Percentiles rank a stretch among this genome's conserved stretches.
Evolutionary conservation across 1,139 yeast genomes (phyloP).

Genomic region (Nakaseomyces uthaithaninus): DNA sequence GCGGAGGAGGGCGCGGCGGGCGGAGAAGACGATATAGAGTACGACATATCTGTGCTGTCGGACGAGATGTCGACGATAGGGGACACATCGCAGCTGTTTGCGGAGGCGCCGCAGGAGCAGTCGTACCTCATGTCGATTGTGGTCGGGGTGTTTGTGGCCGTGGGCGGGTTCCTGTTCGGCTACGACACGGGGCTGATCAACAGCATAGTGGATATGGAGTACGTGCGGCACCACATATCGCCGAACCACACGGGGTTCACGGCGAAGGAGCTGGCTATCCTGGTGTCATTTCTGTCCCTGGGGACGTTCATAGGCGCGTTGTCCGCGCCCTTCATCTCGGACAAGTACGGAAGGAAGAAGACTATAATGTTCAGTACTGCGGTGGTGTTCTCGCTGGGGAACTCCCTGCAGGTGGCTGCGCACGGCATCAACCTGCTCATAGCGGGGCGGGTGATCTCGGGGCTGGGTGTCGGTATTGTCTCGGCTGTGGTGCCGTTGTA

Average conservation of each 20-base stretch:
- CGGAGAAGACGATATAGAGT: constrained; percentile 9
- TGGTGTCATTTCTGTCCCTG: constrained; percentile 61
- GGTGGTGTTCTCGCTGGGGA: constrained; percentile 42
- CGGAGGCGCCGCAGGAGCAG: constrained; percentile 35
- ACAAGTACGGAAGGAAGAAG: constrained; percentile 43
- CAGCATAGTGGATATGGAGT: constrained; percentile 61
- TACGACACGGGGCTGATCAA: constrained; percentile 78
- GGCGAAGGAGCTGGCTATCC: constrained; percentile 55
- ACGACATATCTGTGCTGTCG: constrained; percentile 10
- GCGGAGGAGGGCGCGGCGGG: constrained; percentile 3
- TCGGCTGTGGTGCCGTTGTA: constrained; percentile 56
- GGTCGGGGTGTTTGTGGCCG: constrained; percentile 69
- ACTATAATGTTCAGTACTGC: constrained; percentile 28
- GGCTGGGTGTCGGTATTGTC: constrained; percentile 56
- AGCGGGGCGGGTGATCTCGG: constrained; percentile 60
- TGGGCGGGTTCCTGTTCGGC: constrained; percentile 77
- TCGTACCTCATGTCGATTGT: constrained; percentile 53
- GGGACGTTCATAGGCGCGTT: constrained; percentile 77
- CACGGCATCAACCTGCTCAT: constrained; percentile 41
- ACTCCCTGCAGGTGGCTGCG: constrained; percentile 55
- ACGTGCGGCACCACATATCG: constrained; percentile 49
- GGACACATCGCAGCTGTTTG: constrained; percentile 17
- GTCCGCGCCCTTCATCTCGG: constrained; percentile 60
- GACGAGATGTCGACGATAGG: constrained; percentile 15
- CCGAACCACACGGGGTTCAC: constrained; percentile 40